These are phyloP conservation scores for Verticillium albo-atrum DNA, from an alignment of 2,329 filamentous ascomycete genomes.

Conservation along the genomic window DNA sequence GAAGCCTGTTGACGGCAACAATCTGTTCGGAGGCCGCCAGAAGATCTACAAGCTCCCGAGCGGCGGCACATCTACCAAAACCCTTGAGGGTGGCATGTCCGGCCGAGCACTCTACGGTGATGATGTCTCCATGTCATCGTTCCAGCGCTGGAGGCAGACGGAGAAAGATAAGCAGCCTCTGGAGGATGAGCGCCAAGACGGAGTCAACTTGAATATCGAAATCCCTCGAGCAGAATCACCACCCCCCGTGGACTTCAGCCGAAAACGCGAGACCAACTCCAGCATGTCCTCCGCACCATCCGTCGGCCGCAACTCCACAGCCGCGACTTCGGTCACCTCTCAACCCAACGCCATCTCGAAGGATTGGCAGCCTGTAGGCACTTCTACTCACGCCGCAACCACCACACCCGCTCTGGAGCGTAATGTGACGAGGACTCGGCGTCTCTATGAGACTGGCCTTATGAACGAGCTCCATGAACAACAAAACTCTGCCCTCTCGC, in stretches of 20 bases:
- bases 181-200: slow-evolving; percentile 33
- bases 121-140: slow-evolving; percentile 77
- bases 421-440: slow-evolving; percentile 63
- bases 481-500: slow-evolving; percentile 69
- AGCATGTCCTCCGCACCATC: slow-evolving; percentile 69
- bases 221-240: slow-evolving; percentile 46
- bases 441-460: slow-evolving; percentile 79
- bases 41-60: slow-evolving; percentile 81
- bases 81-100: slow-evolving; percentile 44
- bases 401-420: slow-evolving; percentile 51
- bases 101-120: slow-evolving; percentile 77
- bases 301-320: slow-evolving; percentile 72
- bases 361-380: slow-evolving; percentile 40
- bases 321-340: slow-evolving; percentile 83
- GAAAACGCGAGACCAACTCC: slow-evolving; percentile 80
- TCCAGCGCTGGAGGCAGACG: slow-evolving; percentile 67
- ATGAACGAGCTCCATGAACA: slow-evolving; percentile 78
- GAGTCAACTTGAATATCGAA: slow-evolving; percentile 18
- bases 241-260: slow-evolving; percentile 59
- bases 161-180: slow-evolving; percentile 51
- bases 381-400: slow-evolving; percentile 26
- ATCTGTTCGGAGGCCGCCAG: slow-evolving; percentile 89
- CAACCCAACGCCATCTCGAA: slow-evolving; percentile 53
- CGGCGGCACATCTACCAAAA: slow-evolving; percentile 18
- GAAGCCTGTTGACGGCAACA: slow-evolving; percentile 83